phyloP scores from a whole-genome alignment of 2,329 filamentous ascomycete species.

The Pyricularia sp. region DNA sequence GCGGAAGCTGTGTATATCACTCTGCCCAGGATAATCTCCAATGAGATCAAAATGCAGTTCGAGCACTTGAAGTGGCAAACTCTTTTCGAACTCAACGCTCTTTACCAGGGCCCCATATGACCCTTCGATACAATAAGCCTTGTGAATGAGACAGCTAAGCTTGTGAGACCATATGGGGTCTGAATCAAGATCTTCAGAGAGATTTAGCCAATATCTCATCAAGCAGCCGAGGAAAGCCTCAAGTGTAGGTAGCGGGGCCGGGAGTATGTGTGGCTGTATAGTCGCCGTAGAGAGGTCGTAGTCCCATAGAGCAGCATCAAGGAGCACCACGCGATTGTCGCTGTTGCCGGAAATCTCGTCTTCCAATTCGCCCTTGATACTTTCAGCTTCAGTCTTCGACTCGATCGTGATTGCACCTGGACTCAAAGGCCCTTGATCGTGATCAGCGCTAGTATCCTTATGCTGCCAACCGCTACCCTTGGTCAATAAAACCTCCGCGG shows the following conservation, averaged over 20 bases:
- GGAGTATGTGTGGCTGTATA: not conserved
- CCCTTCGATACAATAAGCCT: not conserved
- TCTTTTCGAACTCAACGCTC: not conserved
- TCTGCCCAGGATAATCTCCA: not conserved
- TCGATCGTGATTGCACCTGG: not conserved
- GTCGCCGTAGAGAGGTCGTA: not conserved
- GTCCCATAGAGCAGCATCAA: not conserved
- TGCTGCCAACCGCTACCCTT: not conserved
- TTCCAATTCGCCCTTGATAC: not conserved
- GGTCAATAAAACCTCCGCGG: not conserved
- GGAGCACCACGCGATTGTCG: not conserved
- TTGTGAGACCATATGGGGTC: not conserved
- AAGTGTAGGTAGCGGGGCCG: not conserved
- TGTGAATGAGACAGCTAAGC: not conserved
- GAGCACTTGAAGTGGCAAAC: not conserved
- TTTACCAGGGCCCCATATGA: not conserved
- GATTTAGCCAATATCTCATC: not conserved
- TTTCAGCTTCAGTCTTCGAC: not conserved
- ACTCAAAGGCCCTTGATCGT: not conserved
- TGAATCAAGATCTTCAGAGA: not conserved
- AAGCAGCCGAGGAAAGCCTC: not conserved
- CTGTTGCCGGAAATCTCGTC: not conserved
- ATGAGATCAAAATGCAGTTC: slow-evolving; percentile 1
- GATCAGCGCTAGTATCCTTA: not conserved
- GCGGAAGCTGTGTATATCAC: not conserved